These are phyloP conservation scores for Daldinia vernicosa DNA, from an alignment of 495 filamentous ascomycete genomes.

Conservation along the genomic window DNA sequence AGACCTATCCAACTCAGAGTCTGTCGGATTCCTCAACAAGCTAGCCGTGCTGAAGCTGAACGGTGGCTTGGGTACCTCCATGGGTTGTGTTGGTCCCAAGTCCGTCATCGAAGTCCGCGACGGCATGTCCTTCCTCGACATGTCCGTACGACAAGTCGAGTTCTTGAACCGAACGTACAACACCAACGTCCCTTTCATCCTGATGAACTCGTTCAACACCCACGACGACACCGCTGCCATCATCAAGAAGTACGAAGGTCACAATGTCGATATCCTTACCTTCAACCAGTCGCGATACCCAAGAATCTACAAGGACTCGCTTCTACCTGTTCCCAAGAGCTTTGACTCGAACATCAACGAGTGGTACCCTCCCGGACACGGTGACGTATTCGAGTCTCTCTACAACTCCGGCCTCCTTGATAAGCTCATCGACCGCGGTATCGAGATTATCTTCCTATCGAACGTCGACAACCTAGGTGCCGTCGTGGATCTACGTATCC, in stretches of 20 bases:
- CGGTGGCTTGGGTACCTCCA: conserved; percentile 98
- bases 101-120: conserved; percentile 99
- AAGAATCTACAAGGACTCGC: conserved; percentile 96
- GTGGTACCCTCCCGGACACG: conserved; percentile 99
- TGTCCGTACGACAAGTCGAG: conserved; percentile 98
- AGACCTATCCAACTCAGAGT: conserved; percentile 82
- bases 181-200: conserved; percentile 96
- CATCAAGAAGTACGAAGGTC: conserved; percentile 99
- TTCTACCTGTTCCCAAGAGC: conserved; percentile 92
- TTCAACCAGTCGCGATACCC: conserved; percentile 99
- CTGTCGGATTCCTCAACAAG: conserved; percentile 94
- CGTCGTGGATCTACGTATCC: conserved; percentile 94
- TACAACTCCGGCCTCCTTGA: conserved; percentile 99
- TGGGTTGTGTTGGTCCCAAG: conserved; percentile 99
- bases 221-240: conserved; percentile 97
- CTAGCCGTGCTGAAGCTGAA: conserved; percentile 99
- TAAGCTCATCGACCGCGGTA: conserved; percentile 90
- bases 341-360: conserved; percentile 88
- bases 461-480: conserved; percentile 99
- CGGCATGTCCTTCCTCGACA: conserved; percentile 99
- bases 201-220: conserved; percentile 99
- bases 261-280: conserved; percentile 98
- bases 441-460: conserved; percentile 98
- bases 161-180: conserved; percentile 98
- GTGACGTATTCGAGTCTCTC: conserved; percentile 99